A percentile compares a stretch with the other conserved stretches of the same genome.
phyloP scores from a whole-genome alignment of 768 basidiomycete species.

The Tricholoma furcatifolium region DNA sequence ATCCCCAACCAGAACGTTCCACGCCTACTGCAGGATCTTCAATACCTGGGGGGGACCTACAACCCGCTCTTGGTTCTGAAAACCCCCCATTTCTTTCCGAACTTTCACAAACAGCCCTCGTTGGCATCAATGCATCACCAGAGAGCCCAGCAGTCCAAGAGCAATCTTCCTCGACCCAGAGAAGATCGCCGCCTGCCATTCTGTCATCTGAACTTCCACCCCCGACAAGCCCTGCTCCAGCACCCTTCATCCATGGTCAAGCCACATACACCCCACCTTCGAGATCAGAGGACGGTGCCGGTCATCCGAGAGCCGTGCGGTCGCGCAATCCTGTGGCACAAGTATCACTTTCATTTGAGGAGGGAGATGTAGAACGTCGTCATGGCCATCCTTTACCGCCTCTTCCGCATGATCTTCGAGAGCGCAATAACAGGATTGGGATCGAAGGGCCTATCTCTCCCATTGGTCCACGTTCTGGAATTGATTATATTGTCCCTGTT shows the following conservation, averaged over 20 bases:
- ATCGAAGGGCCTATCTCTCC: conserved; percentile 3
- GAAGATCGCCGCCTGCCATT: background rate
- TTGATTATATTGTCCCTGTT: conserved; percentile 40
- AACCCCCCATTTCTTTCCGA: background rate
- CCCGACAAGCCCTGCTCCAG: background rate
- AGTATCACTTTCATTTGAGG: conserved; percentile 5
- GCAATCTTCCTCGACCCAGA: background rate
- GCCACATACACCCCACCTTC: background rate
- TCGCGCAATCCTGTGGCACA: conserved; percentile 1
- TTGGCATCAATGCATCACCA: background rate
- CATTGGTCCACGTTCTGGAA: conserved; percentile 25
- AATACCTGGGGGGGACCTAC: background rate
- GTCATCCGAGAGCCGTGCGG: conserved; percentile 7
- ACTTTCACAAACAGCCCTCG: background rate
- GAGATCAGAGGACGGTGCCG: background rate
- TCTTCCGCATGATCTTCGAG: conserved; percentile 15
- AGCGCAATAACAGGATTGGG: conserved; percentile 7
- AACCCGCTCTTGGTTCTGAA: background rate
- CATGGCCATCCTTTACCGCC: conserved; percentile 15
- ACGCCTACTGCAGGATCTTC: background rate
- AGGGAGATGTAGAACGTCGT: conserved; percentile 1
- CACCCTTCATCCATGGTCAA: background rate
- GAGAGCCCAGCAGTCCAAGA: background rate
- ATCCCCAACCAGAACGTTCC: conserved; percentile 9
- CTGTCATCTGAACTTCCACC: background rate